Evolutionary conservation across 1,139 yeast genomes (phyloP), one percentile per base, ranked within the genome.

Genomic region (Ashbya aceris): DNA sequence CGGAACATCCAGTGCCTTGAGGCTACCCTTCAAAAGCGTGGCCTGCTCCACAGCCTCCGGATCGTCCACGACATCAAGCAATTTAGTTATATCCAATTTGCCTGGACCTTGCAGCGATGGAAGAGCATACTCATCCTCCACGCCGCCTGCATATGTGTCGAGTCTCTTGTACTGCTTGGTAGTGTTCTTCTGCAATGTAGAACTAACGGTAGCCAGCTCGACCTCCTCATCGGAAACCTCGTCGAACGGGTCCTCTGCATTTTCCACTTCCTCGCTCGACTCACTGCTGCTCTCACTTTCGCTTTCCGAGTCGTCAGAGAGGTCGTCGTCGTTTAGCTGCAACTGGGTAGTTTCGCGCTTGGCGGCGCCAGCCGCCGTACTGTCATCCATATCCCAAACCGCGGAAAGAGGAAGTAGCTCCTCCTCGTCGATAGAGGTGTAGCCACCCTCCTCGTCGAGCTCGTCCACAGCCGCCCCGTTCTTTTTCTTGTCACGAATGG

Each of bases 371-470:
- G 12, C 29, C 12, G 29, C 33, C 10, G 17, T 31, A 14, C 38
- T 23, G 23, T 58, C 55, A 58, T 84, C 94, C 67, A 78, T 62
- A 60, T 83, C 96, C 95, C 95, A 87, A 5, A 85, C 89, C 52
- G 81, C 87, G 7, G 95, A 83, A 38, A 87, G 68, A 0, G 94
- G 75, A 42, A 83, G 74, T 45, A 87, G 69, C 52, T 85, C 83
- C 30, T 66, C 67, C 58, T 85, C 95, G 54, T 87, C 96, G 39
- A 79, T 62, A 47, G 74, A 68, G 14, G 69, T 64, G 50, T 71
- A 62, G 9, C 71, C 70, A 41, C 67, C 61, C 39, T 70, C 67
- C 35, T 75, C 76, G 12, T 56, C 65, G 38, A 53, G 63, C 23
- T 54, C 62, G 32, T 49, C 38, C 34, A 61, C 63, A 17, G 58